Percentiles rank a stretch among this genome's conserved stretches.
Conservation (phyloP, 2,329 filamentous ascomycete species). For the Endothia cerciana region DNA sequence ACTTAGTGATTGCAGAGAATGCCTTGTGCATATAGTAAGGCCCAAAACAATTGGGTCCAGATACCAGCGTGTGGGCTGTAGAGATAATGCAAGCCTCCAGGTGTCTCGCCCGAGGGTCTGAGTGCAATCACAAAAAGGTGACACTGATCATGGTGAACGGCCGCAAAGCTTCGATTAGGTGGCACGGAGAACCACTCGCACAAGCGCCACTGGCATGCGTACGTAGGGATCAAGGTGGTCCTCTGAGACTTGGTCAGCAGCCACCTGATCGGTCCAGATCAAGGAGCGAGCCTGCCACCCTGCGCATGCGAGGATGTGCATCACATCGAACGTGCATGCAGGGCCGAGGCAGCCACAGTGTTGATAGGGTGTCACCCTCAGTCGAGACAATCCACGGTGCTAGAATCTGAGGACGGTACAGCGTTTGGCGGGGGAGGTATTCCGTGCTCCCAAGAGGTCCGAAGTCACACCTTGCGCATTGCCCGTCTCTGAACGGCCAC, state of each 20-base stretch:
- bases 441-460: neutral
- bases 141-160: neutral
- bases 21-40: neutral
- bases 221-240: neutral
- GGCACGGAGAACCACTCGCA: neutral
- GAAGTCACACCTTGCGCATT: neutral
- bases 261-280: neutral
- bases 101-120: neutral
- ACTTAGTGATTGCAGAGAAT: neutral
- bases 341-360: neutral
- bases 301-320: conserved; percentile 5
- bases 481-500: neutral
- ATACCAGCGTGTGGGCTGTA: neutral
- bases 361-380: neutral
- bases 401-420: conserved; percentile 3
- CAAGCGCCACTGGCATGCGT: neutral
- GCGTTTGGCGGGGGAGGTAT: conserved; percentile 1
- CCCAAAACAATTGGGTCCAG: neutral
- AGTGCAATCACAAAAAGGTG: neutral
- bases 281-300: neutral
- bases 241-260: neutral
- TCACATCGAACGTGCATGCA: conserved; percentile 4
- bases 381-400: neutral
- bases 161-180: neutral
- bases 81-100: neutral